Base-by-base conservation (phyloP, 176 grass and related monocot genomes). In the Miscanthus lutarioriparius region DNA sequence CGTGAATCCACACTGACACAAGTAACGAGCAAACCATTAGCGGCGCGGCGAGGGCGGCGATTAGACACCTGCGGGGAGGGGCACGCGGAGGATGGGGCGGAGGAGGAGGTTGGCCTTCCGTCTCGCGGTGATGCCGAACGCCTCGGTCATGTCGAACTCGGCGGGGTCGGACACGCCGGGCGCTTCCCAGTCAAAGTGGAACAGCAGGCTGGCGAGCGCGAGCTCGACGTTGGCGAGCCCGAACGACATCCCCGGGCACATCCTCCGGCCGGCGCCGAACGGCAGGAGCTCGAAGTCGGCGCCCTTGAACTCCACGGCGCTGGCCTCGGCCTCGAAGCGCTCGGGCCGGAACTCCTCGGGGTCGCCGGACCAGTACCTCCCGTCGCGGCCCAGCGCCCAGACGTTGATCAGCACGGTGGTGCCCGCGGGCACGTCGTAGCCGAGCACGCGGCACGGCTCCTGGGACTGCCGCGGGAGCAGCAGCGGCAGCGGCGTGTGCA, bases 321-420 rank as follows among this genome's bases (percentile, higher is more conserved):
- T 10, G 10, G 48, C 47, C 30, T 28, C 64, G 27, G 10, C 9
- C 49, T 85, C 87, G 82, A 89, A 89, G n/a, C 87, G 20, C 64
- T 91, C 85, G 10, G 84, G 80, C 67, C 78, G 65, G 45, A 87
- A 91, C 68, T 10, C 85, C 58, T 93, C 91, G 4, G 91, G 85
- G 30, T 87, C 77, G 0, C 67, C 85, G 0, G 84, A 17, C 88
- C 88, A 92, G 81, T 88, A 93, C 6, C 33, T 37, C n/a, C 67
- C 87, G 65, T 93, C 91, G 62, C 81, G 88, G 12, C 88, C 85
- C 17, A 94, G 51, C 33, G 93, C 93, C 90, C 88, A 92, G 27
- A 38, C 90, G 87, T 92, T 95, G 1, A 95, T 69, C 2, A 95
- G 44, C 80, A 90, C 53, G 9, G 82, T 86, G 23, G 87, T 85